Evolutionary conservation across 305 asterid species (phyloP).

Genomic region (Fraxinus paxiana): DNA sequence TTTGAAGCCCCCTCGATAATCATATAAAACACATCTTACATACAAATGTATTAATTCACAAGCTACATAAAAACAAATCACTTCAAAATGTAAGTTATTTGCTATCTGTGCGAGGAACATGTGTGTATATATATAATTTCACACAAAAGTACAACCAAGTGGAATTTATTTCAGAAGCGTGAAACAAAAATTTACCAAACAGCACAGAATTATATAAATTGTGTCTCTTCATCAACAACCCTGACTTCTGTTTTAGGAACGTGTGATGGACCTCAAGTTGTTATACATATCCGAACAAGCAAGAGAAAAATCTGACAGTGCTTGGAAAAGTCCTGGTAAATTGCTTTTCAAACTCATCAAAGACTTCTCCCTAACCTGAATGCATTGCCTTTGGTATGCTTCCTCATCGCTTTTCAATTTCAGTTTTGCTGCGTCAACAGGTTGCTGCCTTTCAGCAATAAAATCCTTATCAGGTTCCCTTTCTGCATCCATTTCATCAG

Average conservation of each 20-base stretch:
- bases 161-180: constrained; percentile 22
- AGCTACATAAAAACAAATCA: neutral
- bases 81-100: neutral
- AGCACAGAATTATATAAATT: neutral
- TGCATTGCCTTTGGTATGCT: constrained; percentile 63
- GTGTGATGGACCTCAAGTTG: constrained; percentile 51
- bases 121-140: constrained; percentile 24
- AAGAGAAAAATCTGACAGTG: constrained; percentile 65
- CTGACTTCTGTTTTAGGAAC: constrained; percentile 29
- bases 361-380: constrained; percentile 83
- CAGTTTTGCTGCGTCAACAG: constrained; percentile 51
- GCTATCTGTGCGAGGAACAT: constrained; percentile 27
- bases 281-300: constrained; percentile 84
- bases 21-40: neutral
- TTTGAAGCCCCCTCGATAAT: neutral
- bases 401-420: constrained; percentile 62
- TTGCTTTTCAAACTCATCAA: constrained; percentile 65
- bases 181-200: neutral
- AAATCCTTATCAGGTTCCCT: constrained; percentile 35
- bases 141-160: constrained; percentile 28
- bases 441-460: constrained; percentile 48
- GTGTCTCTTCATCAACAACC: constrained; percentile 40
- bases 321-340: constrained; percentile 74
- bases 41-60: neutral
- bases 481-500: constrained; percentile 71